phyloP scores from a whole-genome alignment of 352 stramenopile genomes.

The Globisporangium mamillatum region DNA sequence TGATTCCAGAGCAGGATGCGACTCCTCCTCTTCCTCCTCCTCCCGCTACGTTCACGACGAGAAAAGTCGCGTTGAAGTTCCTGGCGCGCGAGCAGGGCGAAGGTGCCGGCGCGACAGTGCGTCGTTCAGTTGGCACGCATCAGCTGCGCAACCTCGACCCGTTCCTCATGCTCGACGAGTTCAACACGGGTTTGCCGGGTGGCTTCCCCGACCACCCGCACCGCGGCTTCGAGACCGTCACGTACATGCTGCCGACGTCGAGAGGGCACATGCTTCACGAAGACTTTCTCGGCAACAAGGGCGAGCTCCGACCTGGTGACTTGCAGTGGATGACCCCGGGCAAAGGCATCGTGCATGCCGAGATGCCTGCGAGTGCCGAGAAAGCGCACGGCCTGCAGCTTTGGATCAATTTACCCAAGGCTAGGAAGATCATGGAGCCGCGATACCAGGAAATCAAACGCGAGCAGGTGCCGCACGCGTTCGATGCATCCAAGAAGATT shows the following conservation, averaged over 20 bases:
- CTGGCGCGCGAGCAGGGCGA: constrained; percentile 50
- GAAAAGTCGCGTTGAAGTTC: constrained; percentile 51
- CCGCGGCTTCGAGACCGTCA: constrained; percentile 91
- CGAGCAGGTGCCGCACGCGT: constrained; percentile 18
- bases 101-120: constrained; percentile 51
- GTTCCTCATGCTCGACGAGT: constrained; percentile 65
- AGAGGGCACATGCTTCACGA: constrained; percentile 85
- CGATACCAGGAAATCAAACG: constrained; percentile 30
- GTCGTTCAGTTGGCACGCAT: constrained; percentile 47
- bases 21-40: not conserved
- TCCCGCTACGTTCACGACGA: constrained; percentile 20
- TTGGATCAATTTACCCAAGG: constrained; percentile 28
- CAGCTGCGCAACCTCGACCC: constrained; percentile 49
- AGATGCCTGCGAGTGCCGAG: constrained; percentile 23
- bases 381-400: constrained; percentile 25
- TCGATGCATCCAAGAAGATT: constrained; percentile 11
- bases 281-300: constrained; percentile 73
- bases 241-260: constrained; percentile 76
- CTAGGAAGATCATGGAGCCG: constrained; percentile 26
- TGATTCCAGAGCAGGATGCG: not conserved
- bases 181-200: constrained; percentile 51
- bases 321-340: constrained; percentile 63
- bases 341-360: constrained; percentile 34
- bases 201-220: constrained; percentile 91
- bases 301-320: constrained; percentile 41